Base-by-base conservation (phyloP, 2,329 filamentous ascomycete species). In the Xylariaceae sp. region DNA sequence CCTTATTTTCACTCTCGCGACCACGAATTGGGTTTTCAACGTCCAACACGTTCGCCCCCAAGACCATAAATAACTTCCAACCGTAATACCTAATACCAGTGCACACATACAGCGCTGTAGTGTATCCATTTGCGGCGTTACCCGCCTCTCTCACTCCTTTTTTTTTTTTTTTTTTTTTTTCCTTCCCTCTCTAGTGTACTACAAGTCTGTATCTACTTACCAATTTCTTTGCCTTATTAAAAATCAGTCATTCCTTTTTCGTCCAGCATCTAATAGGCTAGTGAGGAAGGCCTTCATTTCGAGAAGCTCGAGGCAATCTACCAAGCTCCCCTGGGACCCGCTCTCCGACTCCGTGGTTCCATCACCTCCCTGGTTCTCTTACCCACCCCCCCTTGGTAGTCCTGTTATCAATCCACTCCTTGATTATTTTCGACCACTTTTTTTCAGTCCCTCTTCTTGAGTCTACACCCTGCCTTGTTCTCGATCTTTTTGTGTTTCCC, bases 281-380 rank as follows among this genome's bases (percentile, higher is more conserved):
- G 67, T 61, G 67, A 63, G 65, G 63, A 65, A 62, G 60, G 59
- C 60, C 64, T 65, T 64, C 56, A 68, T 66, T 69, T 69, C 67
- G 63, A 69, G 66, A 68, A 68, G 64, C 64, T 67, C 62, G 62
- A 62, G 44, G 58, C 60, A 64, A 63, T 63, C 60, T 64, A 55
- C 64, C 61, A 11, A 63, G 61, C 61, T 64, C 64, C 66, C 64
- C 50, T 58, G 55, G 55, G 66, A 69, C 67, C 67, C 67, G 65
- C 67, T 63, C 64, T 60, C 66, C 65, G 63, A 64, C 63, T 61
- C 64, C 65, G 63, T 64, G 65, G 67, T 66, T 64, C 66, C 61
- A 62, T 65, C 62, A 59, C 55, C 55, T 65, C 64, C 67, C 66
- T 45, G 43, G 43, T 45, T 19, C 43, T 44, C 42, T 27, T 27